Evolutionary conservation across 306 rosid genomes (phyloP), one percentile per base, ranked within the genome.

Genomic region (Trifolium fragiferum): DNA sequence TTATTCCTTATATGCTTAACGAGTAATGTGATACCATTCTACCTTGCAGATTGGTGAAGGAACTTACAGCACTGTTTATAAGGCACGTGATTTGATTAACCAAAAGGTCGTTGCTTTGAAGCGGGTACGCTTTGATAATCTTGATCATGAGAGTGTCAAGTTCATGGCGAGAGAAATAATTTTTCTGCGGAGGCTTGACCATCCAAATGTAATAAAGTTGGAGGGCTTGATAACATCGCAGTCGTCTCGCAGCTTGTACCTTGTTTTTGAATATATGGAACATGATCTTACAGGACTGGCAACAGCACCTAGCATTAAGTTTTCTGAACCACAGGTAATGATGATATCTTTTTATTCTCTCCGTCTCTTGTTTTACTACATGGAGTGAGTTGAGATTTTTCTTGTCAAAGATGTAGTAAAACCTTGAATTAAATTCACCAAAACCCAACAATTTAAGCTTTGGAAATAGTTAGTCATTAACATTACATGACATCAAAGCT

Each of bases 151-250:
- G 85, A 94, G 98, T 76, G 93, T 94, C 76, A 90, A 81, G 87
- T 94, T 94, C 58, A 94, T 94, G 98, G 96, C 98, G 60, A 86
- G 98, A 80, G 98, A 94, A 81, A 94, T 94, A 63, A 74, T 91
- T 79, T 76, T 94, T 77, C 89, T 91, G 73, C 97, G 97, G 49
- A 82, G 91, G 82, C 98, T 93, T 73, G 90, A 91, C 82, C 98
- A 93, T 84, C 98, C 89, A 37, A 91, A 94, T 74, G 68, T 94
- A 50, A 91, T 94, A 74, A 91, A 91, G 85, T 82, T 94, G 83
- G 91, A 91, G 78, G 97, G 97, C 54, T 82, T 94, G 89, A 88
- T 94, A 80, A 87, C 98, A 1, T 83, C 97, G 1, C 88, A 68
- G 19, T 76, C 82, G 16, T 91, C 98, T 70, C 89, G 93, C 61